Conservation (phyloP, 169 alveolate species). For the Eimeria necatrix region DNA sequence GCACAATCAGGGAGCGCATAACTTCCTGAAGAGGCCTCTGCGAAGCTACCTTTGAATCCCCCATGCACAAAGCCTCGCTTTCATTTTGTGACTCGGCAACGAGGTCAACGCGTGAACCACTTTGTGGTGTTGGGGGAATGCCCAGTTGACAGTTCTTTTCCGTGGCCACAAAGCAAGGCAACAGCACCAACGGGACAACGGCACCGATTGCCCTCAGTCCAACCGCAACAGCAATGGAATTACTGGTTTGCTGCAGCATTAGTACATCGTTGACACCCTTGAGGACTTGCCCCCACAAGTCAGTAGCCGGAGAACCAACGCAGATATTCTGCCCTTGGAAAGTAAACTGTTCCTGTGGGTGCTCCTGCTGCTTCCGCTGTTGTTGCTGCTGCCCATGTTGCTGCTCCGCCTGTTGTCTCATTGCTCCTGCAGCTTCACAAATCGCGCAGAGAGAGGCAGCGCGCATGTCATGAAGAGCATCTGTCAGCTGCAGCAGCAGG, state of each 20-base stretch:
- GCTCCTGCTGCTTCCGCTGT: not conserved
- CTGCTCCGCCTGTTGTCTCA: constrained; percentile 37
- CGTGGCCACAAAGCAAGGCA: not conserved
- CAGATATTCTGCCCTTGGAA: not conserved
- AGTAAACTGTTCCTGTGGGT: not conserved
- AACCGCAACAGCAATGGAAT: constrained; percentile 36
- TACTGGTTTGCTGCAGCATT: constrained; percentile 15
- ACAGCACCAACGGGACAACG: constrained; percentile 35
- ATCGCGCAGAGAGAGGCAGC: constrained; percentile 44
- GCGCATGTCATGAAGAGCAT: constrained; percentile 53
- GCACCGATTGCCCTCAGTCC: constrained; percentile 65
- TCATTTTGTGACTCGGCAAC: not conserved
- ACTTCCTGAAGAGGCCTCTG: not conserved
- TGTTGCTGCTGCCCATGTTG: not conserved
- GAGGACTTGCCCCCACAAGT: constrained; percentile 32
- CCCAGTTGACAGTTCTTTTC: not conserved
- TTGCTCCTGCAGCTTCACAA: constrained; percentile 57
- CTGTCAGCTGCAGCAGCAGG: constrained; percentile 38
- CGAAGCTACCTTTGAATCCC: not conserved
- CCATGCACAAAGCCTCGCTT: not conserved
- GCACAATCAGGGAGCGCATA: constrained; percentile 28
- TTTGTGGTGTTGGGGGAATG: no score
- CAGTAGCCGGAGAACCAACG: not conserved
- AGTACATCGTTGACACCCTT: constrained; percentile 56
- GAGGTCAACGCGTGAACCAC: no score